Percentiles rank a stretch among this genome's conserved stretches.
phyloP scores from a whole-genome alignment of 345 rosid genomes.

The Luvunga scandens region DNA sequence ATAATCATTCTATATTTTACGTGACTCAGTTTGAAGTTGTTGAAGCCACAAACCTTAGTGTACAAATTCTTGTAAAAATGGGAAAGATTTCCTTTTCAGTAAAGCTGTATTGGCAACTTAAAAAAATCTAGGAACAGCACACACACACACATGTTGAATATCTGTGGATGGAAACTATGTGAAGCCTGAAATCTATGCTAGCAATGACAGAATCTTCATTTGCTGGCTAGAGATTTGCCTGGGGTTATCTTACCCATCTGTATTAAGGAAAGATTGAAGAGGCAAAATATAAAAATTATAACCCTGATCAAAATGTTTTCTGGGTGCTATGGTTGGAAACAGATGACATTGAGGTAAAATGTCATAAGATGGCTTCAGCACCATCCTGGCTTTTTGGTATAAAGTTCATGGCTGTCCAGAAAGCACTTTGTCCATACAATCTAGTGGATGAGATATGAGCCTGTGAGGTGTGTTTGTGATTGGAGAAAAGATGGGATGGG shows the following conservation, averaged over 20 bases:
- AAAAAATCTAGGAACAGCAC: neutral
- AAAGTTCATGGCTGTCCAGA: neutral
- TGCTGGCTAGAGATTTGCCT: neutral
- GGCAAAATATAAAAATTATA: neutral
- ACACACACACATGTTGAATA: neutral
- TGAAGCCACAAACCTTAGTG: neutral
- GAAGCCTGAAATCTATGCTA: neutral
- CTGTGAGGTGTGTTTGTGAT: neutral
- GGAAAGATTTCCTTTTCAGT: neutral
- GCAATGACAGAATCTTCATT: neutral
- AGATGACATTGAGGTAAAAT: neutral
- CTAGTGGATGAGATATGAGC: neutral
- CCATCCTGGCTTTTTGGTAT: neutral
- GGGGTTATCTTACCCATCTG: neutral
- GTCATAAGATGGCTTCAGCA: neutral
- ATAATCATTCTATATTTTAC: neutral
- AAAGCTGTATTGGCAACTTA: neutral
- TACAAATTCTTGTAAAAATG: neutral
- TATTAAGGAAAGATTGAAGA: neutral
- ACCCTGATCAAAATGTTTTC: neutral
- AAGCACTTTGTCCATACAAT: neutral
- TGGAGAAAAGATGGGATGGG: neutral
- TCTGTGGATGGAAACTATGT: neutral
- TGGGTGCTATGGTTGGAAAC: neutral
- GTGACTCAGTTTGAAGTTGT: neutral